phyloP scores from a whole-genome alignment of 2,329 filamentous ascomycete species.

The Cadophora sp. region DNA sequence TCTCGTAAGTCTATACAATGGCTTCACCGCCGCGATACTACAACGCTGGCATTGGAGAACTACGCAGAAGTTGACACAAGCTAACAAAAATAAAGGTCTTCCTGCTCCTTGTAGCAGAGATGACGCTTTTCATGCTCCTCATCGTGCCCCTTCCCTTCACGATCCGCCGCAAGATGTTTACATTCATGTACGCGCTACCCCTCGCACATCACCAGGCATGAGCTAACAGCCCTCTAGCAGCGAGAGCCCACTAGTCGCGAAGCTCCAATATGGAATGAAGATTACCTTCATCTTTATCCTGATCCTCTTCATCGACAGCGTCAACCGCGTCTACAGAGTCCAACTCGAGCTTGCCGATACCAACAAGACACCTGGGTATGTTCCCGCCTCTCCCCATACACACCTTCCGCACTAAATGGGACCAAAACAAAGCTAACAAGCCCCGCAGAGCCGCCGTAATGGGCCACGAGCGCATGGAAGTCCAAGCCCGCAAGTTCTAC shows the following conservation, averaged over 20 bases:
- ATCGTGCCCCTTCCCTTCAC: conserved; percentile 89
- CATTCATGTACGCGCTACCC: conserved; percentile 85
- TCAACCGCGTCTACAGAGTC: conserved; percentile 94
- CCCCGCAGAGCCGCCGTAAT: conserved; percentile 68
- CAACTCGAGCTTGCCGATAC: conserved; percentile 84
- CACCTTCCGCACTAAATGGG: neutral
- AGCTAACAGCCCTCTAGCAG: conserved; percentile 37
- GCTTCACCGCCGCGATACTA: neutral
- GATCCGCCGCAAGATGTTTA: conserved; percentile 46
- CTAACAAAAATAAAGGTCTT: conserved; percentile 68
- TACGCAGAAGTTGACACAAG: neutral
- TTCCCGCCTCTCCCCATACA: neutral
- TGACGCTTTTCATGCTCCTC: conserved; percentile 79
- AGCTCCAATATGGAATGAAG: conserved; percentile 97
- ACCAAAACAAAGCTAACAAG: conserved; percentile 36
- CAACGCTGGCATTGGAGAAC: neutral
- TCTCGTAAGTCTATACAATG: conserved; percentile 48
- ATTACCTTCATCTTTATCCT: conserved; percentile 99
- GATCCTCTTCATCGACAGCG: conserved; percentile 96
- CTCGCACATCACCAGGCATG: conserved; percentile 42
- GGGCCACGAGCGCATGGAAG: conserved; percentile 94
- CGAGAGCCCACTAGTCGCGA: conserved; percentile 69
- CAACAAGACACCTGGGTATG: conserved; percentile 60
- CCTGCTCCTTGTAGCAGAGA: conserved; percentile 81
- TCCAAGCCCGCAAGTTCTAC: conserved; percentile 99